phyloP scores from a whole-genome alignment of 176 grass and related monocot species.

The Triticum dicoccoides region DNA sequence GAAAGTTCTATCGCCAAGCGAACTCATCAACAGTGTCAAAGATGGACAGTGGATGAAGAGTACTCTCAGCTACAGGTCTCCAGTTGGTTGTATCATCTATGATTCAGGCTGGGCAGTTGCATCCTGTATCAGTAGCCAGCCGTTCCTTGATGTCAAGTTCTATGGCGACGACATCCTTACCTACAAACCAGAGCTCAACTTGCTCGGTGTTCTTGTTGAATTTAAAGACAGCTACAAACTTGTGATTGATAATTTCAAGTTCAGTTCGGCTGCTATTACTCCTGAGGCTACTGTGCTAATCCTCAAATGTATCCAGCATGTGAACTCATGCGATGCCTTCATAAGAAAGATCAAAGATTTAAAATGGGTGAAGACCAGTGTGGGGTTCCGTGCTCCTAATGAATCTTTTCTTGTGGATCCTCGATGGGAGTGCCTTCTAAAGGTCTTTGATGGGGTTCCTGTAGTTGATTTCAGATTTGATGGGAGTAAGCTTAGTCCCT shows the following conservation, averaged over 20 bases:
- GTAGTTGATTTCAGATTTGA: slow-evolving; percentile 61
- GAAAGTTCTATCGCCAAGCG: slow-evolving; percentile 29
- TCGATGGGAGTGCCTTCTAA: slow-evolving; percentile 52
- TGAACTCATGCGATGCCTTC: slow-evolving; percentile 6
- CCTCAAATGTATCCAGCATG: slow-evolving; percentile 48
- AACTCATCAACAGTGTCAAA: slow-evolving; percentile 49
- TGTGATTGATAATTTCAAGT: slow-evolving; percentile 56
- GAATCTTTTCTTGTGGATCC: slow-evolving; percentile 47
- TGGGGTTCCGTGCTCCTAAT: slow-evolving; percentile 48
- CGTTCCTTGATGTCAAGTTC: slow-evolving; percentile 55
- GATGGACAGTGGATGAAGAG: slow-evolving; percentile 55
- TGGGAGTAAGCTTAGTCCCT: slow-evolving; percentile 35
- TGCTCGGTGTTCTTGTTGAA: slow-evolving; percentile 55
- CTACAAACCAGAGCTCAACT: slow-evolving; percentile 53
- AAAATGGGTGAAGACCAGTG: slow-evolving; percentile 59
- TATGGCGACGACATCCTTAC: slow-evolving; percentile 39
- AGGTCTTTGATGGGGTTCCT: slow-evolving; percentile 30
- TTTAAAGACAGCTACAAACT: slow-evolving; percentile 43
- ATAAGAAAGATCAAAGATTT: slow-evolving; percentile 30
- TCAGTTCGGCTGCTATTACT: slow-evolving; percentile 40
- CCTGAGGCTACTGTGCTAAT: slow-evolving; percentile 50
- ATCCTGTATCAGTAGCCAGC: slow-evolving; percentile 39
- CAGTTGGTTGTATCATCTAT: slow-evolving; percentile 39
- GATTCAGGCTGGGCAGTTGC: slow-evolving; percentile 44
- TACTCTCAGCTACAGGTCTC: slow-evolving; percentile 25